Conservation (phyloP, 129 eudicot genomes). For the Chrysanthemum makinoi region DNA sequence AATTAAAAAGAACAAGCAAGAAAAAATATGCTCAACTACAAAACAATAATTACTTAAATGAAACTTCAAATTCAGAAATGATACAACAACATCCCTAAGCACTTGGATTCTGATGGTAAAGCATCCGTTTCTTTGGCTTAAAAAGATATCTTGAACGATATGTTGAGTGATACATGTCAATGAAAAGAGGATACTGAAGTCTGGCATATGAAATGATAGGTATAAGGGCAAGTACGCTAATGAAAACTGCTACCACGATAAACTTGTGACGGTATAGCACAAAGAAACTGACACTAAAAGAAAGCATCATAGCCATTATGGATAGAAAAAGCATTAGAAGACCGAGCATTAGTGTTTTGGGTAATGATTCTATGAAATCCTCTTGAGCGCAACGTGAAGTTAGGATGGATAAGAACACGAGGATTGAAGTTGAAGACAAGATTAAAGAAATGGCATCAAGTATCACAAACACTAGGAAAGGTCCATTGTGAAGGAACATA, state of each 20-base stretch:
- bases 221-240: conserved; percentile 1
- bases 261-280: conserved; percentile 18
- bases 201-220: not conserved
- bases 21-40: too few species aligned
- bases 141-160: conserved; percentile 5
- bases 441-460: conserved; percentile 12
- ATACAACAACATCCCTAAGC: not conserved
- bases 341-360: not conserved
- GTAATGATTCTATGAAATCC: conserved; percentile 13
- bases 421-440: conserved; percentile 2
- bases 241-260: not conserved
- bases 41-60: not conserved
- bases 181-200: conserved; percentile 11
- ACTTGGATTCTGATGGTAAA: not conserved
- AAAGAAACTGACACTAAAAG: conserved; percentile 12
- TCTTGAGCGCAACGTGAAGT: conserved; percentile 15
- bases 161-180: not conserved
- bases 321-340: conserved; percentile 9
- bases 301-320: conserved; percentile 10
- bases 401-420: conserved; percentile 15
- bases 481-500: not conserved
- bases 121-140: conserved; percentile 13
- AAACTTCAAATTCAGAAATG: not conserved
- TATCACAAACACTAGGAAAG: conserved; percentile 15
- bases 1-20: too few species aligned